phyloP scores from a whole-genome alignment of 257 asterid species.

The Fraxinus excelsior region DNA sequence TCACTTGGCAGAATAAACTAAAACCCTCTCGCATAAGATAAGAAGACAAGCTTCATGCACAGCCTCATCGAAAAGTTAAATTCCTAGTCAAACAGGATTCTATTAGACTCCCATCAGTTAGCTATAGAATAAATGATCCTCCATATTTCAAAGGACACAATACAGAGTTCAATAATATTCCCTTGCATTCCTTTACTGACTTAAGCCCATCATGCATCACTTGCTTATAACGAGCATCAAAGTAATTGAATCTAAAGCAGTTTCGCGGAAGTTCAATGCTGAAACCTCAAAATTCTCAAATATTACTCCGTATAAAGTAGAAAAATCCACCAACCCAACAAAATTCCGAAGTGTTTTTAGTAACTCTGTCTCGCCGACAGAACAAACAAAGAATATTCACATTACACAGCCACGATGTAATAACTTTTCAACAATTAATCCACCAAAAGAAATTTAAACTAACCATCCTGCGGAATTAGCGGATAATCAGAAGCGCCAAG shows the following conservation, averaged over 20 bases:
- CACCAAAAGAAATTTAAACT: slow-evolving; percentile 21
- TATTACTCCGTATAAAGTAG: not conserved
- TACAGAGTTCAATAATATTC: not conserved
- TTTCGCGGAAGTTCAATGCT: not conserved
- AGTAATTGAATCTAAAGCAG: not conserved
- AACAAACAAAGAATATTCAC: slow-evolving; percentile 18
- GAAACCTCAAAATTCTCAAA: not conserved
- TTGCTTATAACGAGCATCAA: not conserved
- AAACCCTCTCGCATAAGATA: not conserved
- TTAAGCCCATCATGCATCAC: not conserved
- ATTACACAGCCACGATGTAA: slow-evolving; percentile 6
- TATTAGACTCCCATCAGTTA: not conserved
- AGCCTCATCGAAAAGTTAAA: not conserved
- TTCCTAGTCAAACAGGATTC: not conserved
- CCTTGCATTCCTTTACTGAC: not conserved
- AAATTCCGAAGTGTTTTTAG: not conserved
- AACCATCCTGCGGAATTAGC: slow-evolving; percentile 92
- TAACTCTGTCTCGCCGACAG: not conserved
- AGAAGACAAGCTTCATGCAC: not conserved
- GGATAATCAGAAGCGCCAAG: slow-evolving; percentile 91
- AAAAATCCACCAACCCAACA: not conserved
- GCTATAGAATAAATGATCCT: not conserved
- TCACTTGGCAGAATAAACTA: not conserved
- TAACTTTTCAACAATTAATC: not conserved
- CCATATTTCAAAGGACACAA: not conserved